Percentiles rank a stretch among this genome's conserved stretches.
These are phyloP conservation scores for Globisporangium uncinulatum DNA, from an alignment of 352 stramenopile genomes.

Conservation along the genomic window DNA sequence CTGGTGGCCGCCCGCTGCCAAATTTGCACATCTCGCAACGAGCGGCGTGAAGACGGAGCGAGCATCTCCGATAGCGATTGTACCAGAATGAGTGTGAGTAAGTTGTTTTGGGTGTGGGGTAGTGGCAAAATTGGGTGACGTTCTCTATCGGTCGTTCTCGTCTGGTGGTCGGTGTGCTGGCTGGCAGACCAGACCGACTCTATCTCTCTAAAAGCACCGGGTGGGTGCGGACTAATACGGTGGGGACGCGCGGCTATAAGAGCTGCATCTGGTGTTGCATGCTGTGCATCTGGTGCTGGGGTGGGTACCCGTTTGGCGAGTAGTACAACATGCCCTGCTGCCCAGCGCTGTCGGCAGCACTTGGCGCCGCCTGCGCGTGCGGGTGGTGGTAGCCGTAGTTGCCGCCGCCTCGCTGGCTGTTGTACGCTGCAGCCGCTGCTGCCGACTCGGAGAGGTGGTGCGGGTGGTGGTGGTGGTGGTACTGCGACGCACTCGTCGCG, in stretches of 20 bases:
- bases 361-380: conserved; percentile 24
- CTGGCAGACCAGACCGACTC: not conserved
- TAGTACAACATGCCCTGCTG: conserved; percentile 68
- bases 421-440: conserved; percentile 43
- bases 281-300: conserved; percentile 71
- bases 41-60: not conserved
- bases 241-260: conserved; percentile 50
- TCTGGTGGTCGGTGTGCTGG: not conserved
- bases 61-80: too few species aligned
- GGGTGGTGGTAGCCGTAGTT: conserved; percentile 41
- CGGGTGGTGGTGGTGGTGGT: conserved; percentile 60
- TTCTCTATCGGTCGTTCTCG: not conserved
- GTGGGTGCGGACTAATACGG: conserved; percentile 12
- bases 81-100: not conserved
- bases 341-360: conserved; percentile 16
- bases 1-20: conserved; percentile 10
- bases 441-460: conserved; percentile 66
- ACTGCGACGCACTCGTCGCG: conserved; percentile 37
- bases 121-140: conserved; percentile 2
- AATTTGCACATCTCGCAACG: not conserved
- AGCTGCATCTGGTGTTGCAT: conserved; percentile 70
- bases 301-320: conserved; percentile 43
- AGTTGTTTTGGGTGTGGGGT: too few species aligned
- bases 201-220: not conserved
- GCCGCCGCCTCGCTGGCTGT: conserved; percentile 26